phyloP scores from a whole-genome alignment of 805 yeast genomes.

The Hanseniaspora meyeri region DNA sequence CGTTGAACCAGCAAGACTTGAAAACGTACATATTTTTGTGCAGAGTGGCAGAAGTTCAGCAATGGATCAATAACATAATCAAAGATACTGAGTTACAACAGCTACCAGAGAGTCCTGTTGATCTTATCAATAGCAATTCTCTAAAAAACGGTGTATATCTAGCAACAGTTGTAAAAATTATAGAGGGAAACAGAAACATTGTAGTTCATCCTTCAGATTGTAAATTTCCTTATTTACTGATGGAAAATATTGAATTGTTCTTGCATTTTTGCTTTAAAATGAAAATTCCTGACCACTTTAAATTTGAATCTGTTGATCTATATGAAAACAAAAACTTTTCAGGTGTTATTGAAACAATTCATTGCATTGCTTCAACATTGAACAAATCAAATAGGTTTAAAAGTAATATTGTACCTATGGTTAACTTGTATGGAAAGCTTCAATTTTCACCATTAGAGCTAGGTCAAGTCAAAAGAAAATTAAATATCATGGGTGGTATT shows the following conservation, averaged over 20 bases:
- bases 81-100: constrained; percentile 34
- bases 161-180: constrained; percentile 62
- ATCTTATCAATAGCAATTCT: constrained; percentile 41
- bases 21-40: constrained; percentile 68
- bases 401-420: constrained; percentile 47
- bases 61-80: constrained; percentile 60
- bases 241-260: constrained; percentile 82
- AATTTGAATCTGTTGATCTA: constrained; percentile 83
- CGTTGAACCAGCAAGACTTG: constrained; percentile 15
- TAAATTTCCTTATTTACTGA: constrained; percentile 72
- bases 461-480: constrained; percentile 44
- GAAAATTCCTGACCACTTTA: constrained; percentile 73
- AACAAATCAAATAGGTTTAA: constrained; percentile 34
- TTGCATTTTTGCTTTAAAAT: constrained; percentile 56
- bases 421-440: constrained; percentile 47
- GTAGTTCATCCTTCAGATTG: constrained; percentile 44
- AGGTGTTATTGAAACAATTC: constrained; percentile 83
- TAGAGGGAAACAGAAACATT: constrained; percentile 53
- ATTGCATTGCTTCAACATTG: constrained; percentile 70
- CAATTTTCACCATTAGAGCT: constrained; percentile 56
- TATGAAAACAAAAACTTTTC: constrained; percentile 88
- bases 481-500: constrained; percentile 41
- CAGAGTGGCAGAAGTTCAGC: constrained; percentile 67
- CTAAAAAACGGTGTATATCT: constrained; percentile 75
- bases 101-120: constrained; percentile 29